Evolutionary conservation across 2,329 filamentous ascomycete species (phyloP).

Genomic region (Colletotrichum sp.): DNA sequence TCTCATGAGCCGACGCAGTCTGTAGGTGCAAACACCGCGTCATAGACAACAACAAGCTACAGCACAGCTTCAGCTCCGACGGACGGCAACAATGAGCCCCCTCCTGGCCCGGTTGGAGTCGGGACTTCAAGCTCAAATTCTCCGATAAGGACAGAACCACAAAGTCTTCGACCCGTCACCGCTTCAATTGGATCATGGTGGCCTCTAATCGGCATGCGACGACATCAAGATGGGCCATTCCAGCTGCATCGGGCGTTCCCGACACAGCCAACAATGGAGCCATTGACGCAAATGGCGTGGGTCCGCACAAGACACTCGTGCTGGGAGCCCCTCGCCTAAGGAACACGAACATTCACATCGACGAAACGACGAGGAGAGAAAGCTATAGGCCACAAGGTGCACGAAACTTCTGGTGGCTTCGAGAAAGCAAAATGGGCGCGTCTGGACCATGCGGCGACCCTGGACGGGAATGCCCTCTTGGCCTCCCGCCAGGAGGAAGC

Average conservation of each 20-base stretch:
- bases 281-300: background rate
- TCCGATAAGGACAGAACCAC: background rate
- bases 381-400: background rate
- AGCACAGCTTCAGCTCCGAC: background rate
- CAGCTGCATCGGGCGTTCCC: background rate
- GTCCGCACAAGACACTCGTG: background rate
- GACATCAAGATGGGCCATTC: background rate
- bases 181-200: background rate
- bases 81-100: background rate
- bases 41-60: background rate
- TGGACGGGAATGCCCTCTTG: background rate
- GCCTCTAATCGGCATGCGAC: background rate
- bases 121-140: background rate
- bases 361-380: background rate
- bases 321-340: background rate
- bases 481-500: background rate
- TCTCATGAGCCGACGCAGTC: background rate
- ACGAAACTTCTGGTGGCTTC: constrained; percentile 7
- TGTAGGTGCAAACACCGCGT: background rate
- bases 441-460: background rate
- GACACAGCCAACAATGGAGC: background rate
- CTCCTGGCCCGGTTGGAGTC: background rate
- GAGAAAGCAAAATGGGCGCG: background rate
- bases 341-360: background rate
- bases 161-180: background rate